Base-by-base conservation (phyloP, 768 basidiomycete species). In the Phanerodontia chrysosporium region DNA sequence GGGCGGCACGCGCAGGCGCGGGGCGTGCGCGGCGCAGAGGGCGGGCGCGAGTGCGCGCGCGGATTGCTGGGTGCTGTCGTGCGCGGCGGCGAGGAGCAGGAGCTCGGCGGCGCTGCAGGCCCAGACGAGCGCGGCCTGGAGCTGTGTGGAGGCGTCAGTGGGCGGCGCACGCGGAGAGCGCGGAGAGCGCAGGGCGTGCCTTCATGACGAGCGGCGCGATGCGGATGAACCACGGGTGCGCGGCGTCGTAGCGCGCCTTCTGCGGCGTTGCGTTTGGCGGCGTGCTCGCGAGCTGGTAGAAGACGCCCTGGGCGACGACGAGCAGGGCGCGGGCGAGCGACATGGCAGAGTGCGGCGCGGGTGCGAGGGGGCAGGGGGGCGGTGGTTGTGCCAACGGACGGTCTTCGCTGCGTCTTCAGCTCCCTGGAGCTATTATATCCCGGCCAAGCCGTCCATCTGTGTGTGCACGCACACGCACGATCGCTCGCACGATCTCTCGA, bases 201-300 rank as follows among this genome's bases (percentile, higher is more conserved):
- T 80, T 80, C 73, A 85, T 83, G 21, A 85, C 73, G 3, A 78
- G 58, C 2, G 84, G 82, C 0, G 83, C 84, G 28, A 85, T 80
- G 55, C 80, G 80, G 36, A 85, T 73, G 45, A 83, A 73, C 63
- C 75, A 78, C 36, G 78, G 70, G 66, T 80, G 78, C 18, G 81
- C 73, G 0, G 78, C 82, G 66, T 83, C 79, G 64, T 83, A 85
- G 5, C 83, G 73, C 9, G 73, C 74, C 55, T 82, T 82, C 32
- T 66, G 58, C 0, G 75, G 77, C 0, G 83, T 81, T 10, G 80
- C 81, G 66, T 85, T 83, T 1, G 84, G 84, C 0, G 84, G 82
- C 0, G 80, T 80, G 62, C 75, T 81, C 0, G 82, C 84, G 0
- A 76, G 62, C 36, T 82, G 78, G 64, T 84, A 82, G 66, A 72